Base-by-base conservation (phyloP, 306 rosid genomes). In the Betula pendula region DNA sequence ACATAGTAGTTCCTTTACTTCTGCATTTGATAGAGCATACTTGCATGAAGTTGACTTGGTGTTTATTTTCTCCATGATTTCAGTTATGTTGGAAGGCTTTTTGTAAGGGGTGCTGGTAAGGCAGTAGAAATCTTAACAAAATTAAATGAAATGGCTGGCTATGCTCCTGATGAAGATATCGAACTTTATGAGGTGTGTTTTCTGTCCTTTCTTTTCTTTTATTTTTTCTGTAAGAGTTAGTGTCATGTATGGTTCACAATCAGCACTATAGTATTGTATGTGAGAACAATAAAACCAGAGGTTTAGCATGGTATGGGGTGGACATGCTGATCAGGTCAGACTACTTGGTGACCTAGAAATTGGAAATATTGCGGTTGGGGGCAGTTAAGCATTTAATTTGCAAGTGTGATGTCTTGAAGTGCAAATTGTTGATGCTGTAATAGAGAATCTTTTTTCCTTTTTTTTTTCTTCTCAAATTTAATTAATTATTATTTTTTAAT, bases 91-190 rank as follows among this genome's bases (percentile, higher is more conserved):
- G 97, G 96, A 53, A 86, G 97, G 87, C 89, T 89, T 52, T 89
- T 96, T 77, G 99, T 96, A 66, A 92, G 88, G 87, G 87, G 88
- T 56, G 71, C 81, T 51, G 90, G 94, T 71, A 96, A 91, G 84
- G 93, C 98, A 16, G 77, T 85, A 45, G 99, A 96, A 82, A 86
- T 89, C 49, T 56, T 96, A 82, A 65, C 83, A 8, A 92, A 45
- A 84, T 81, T 96, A 73, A 92, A 92, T 85, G 91, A 92, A 85
- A 77, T 96, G 97, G 97, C 96, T 79, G 92, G 96, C 67, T 91
- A 88, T 84, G 84, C 83, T 72, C 92, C 91, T 55, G 97, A 91
- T 24, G 97, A 92, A 79, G 97, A 92, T 78, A 96, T 96, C 66
- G 90, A 87, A 68, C 98, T 96, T 56, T 96, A 83, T 77, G 98